These are phyloP conservation scores for Cladosporium cucumerinum DNA, from an alignment of 2,329 filamentous ascomycete genomes.

Conservation along the genomic window DNA sequence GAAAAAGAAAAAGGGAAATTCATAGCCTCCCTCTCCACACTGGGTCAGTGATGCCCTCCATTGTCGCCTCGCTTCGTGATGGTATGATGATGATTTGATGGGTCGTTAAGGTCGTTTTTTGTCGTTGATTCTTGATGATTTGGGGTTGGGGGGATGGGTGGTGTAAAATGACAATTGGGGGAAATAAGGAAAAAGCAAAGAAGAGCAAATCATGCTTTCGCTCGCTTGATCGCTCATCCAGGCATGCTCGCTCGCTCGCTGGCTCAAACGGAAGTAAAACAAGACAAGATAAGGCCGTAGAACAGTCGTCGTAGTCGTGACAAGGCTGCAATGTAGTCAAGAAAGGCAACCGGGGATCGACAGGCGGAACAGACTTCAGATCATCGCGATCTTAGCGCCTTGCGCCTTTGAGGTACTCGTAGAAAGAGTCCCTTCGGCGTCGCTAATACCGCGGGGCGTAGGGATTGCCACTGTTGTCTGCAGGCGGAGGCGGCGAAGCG, in stretches of 20 bases:
- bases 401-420: not conserved
- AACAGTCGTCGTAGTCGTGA: not conserved
- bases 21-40: not conserved
- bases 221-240: not conserved
- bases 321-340: not conserved
- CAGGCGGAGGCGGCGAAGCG: slow-evolving; percentile 17
- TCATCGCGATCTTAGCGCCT: not conserved
- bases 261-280: not conserved
- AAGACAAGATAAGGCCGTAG: not conserved
- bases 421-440: not conserved
- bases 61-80: not conserved
- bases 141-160: not conserved
- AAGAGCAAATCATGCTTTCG: not conserved
- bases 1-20: not conserved
- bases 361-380: not conserved
- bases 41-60: not conserved
- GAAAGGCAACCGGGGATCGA: not conserved
- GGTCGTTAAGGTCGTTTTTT: not conserved
- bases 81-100: not conserved
- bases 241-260: not conserved
- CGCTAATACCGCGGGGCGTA: slow-evolving; percentile 25
- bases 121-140: not conserved
- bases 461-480: slow-evolving; percentile 35
- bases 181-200: not conserved
- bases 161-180: not conserved